A percentile compares a stretch with the other conserved stretches of the same genome.
These are phyloP conservation scores for Vicia sativa DNA, from an alignment of 306 rosid genomes.

Conservation along the genomic window DNA sequence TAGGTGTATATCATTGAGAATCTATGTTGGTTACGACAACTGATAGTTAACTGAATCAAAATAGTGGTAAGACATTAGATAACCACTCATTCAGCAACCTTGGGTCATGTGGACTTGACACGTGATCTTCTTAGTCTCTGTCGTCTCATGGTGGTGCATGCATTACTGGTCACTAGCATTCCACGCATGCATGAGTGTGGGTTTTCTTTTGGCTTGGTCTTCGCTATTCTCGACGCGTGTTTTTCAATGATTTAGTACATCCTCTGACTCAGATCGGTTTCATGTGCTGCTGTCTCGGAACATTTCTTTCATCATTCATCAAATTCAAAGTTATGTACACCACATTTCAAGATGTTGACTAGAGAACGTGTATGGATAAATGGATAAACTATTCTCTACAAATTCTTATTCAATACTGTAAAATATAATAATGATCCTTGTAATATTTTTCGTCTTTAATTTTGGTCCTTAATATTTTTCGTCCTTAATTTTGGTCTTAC, in stretches of 20 bases:
- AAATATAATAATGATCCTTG: no score
- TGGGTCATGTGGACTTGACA: constrained; percentile 1
- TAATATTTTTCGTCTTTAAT: no score
- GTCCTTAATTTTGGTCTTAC: no score
- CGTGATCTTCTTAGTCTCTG: neutral
- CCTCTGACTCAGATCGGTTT: no score
- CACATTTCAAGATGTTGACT: constrained; percentile 7
- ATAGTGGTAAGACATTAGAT: neutral
- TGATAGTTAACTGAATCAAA: neutral
- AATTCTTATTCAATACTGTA: no score
- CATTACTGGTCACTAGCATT: neutral
- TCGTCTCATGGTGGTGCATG: neutral
- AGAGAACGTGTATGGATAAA: neutral
- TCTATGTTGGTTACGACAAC: neutral
- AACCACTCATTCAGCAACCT: neutral
- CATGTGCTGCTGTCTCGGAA: neutral
- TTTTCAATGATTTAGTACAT: neutral
- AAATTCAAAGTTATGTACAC: neutral
- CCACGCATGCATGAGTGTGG: neutral
- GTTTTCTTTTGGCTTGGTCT: constrained; percentile 10
- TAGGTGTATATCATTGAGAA: neutral
- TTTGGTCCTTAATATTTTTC: no score
- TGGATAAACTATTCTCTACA: neutral
- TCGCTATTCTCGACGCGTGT: constrained; percentile 22
- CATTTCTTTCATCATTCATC: neutral